Evolutionary conservation across 2,329 filamentous ascomycete species (phyloP).

Genomic region (Acrocalymma vagum): DNA sequence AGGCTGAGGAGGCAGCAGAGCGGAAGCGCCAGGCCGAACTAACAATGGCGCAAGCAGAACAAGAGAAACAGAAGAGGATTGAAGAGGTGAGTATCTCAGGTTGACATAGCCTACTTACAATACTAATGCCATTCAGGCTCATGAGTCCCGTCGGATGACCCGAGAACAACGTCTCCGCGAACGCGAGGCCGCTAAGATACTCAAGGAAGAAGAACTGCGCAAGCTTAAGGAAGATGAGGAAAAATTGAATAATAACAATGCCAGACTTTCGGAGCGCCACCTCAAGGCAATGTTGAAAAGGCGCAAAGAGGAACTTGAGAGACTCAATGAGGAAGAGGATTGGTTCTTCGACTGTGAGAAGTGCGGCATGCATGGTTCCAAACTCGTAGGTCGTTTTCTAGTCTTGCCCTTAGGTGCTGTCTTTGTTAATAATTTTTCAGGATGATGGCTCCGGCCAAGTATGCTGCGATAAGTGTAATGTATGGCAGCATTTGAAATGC

Average conservation of each 20-base stretch:
- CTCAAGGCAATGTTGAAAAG: conserved; percentile 84
- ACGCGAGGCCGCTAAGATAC: conserved; percentile 81
- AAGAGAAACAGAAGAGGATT: conserved; percentile 69
- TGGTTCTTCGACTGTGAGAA: conserved; percentile 94
- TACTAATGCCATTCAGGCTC: conserved; percentile 61
- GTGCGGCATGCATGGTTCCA: conserved; percentile 88
- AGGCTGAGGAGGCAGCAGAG: conserved; percentile 75
- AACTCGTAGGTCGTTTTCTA: conserved; percentile 59
- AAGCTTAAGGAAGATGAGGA: conserved; percentile 80
- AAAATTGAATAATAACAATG: conserved; percentile 53
- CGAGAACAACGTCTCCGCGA: conserved; percentile 87
- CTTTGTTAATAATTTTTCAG: conserved; percentile 45
- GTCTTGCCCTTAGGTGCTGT: neutral
- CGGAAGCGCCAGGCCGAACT: conserved; percentile 72
- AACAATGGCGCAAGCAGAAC: conserved; percentile 66
- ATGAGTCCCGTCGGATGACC: conserved; percentile 81
- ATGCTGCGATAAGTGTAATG: conserved; percentile 90
- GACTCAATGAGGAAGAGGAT: conserved; percentile 75
- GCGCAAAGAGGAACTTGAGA: conserved; percentile 77
- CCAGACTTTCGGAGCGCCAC: conserved; percentile 77
- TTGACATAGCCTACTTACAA: neutral
- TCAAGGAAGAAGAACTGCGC: conserved; percentile 84
- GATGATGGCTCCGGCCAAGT: conserved; percentile 95
- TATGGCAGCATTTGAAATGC: conserved; percentile 97
- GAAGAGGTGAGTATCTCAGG: conserved; percentile 60